Evolutionary conservation across 2,329 filamentous ascomycete species (phyloP).

Genomic region (Incumbomyces delicatus): DNA sequence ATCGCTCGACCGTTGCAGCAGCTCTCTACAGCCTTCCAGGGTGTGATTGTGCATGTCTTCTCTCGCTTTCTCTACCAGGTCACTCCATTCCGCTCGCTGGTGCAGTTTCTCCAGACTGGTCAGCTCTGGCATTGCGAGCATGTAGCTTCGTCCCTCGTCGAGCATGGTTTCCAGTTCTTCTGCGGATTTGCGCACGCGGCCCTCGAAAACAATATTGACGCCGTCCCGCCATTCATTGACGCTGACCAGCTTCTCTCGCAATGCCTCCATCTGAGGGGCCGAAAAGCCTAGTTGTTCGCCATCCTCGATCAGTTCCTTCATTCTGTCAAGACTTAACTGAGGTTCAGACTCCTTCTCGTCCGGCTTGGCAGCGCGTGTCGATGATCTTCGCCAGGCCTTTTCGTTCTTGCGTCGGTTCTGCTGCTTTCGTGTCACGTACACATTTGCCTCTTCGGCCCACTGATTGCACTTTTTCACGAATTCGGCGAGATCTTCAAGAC

Average conservation of each 20-base stretch:
- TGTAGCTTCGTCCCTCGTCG: slow-evolving; percentile 81
- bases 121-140: slow-evolving; percentile 82
- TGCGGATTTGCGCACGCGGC: slow-evolving; percentile 52
- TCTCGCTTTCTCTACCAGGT: slow-evolving; percentile 58
- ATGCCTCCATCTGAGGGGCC: slow-evolving; percentile 75
- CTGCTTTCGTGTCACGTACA: slow-evolving; percentile 93
- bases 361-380: slow-evolving; percentile 64
- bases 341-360: slow-evolving; percentile 77
- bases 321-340: slow-evolving; percentile 71
- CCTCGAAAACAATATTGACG: slow-evolving; percentile 60
- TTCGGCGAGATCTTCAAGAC: slow-evolving; percentile 67
- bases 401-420: slow-evolving; percentile 95
- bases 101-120: slow-evolving; percentile 71
- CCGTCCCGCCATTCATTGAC: slow-evolving; percentile 77
- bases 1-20: slow-evolving; percentile 68
- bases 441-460: slow-evolving; percentile 94
- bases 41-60: slow-evolving; percentile 58
- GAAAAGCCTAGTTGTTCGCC: slow-evolving; percentile 87
- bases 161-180: slow-evolving; percentile 79
- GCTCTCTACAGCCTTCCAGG: slow-evolving; percentile 65
- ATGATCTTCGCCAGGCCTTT: slow-evolving; percentile 66
- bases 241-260: slow-evolving; percentile 74
- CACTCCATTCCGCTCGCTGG: slow-evolving; percentile 80
- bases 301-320: slow-evolving; percentile 71
- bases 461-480: slow-evolving; percentile 96